Percentiles rank a stretch among this genome's conserved stretches.
phyloP scores from a whole-genome alignment of 2,329 filamentous ascomycete species.

The Acrodontium crateriforme region DNA sequence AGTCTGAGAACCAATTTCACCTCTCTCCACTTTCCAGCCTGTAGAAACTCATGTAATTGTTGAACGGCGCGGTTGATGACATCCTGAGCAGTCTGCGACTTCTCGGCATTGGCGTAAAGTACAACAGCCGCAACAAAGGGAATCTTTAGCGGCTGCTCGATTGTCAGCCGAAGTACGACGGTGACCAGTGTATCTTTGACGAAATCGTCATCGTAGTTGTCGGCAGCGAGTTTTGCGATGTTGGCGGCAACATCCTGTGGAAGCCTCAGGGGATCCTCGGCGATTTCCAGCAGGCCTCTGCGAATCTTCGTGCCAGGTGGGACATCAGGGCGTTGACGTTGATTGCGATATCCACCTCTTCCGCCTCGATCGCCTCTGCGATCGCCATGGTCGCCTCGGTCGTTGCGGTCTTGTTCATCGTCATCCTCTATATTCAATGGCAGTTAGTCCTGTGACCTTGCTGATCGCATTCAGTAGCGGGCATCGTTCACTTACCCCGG shows the following conservation, averaged over 20 bases:
- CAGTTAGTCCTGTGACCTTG: no score
- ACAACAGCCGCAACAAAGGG: slow-evolving; percentile 81
- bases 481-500: slow-evolving; percentile 67
- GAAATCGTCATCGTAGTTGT: slow-evolving; percentile 76
- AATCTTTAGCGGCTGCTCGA: slow-evolving; percentile 96
- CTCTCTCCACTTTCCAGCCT: slow-evolving; percentile 68
- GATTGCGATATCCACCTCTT: slow-evolving; percentile 43
- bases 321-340: slow-evolving; percentile 62
- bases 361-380: slow-evolving; percentile 25
- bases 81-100: slow-evolving; percentile 58
- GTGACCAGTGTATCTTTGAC: slow-evolving; percentile 59
- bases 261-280: slow-evolving; percentile 65
- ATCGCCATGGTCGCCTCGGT: slow-evolving; percentile 39
- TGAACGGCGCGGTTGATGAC: slow-evolving; percentile 51
- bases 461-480: no score
- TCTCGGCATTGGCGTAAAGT: slow-evolving; percentile 63
- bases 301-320: slow-evolving; percentile 51
- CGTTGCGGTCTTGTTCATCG: slow-evolving; percentile 46
- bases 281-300: slow-evolving; percentile 64
- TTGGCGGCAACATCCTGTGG: slow-evolving; percentile 65
- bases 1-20: slow-evolving; percentile 87
- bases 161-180: slow-evolving; percentile 60
- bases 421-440: slow-evolving; percentile 66
- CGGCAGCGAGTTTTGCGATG: slow-evolving; percentile 62
- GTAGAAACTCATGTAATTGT: slow-evolving; percentile 52